Evolutionary conservation across 306 rosid species (phyloP).

Genomic region (Casuarina cunninghamiana): DNA sequence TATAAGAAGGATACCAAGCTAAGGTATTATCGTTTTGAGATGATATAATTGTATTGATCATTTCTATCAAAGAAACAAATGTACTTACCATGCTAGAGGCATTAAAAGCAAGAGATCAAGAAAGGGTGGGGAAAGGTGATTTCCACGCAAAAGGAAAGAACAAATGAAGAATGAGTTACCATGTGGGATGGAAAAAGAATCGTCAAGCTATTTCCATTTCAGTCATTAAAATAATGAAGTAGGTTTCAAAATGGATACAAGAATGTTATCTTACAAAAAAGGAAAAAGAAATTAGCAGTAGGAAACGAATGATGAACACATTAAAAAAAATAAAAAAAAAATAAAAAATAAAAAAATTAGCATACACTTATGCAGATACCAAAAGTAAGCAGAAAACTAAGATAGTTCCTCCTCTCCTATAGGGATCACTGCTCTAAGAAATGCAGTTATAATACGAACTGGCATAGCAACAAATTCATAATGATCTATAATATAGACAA

Average conservation of each 20-base stretch:
- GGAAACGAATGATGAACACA: conserved; percentile 1
- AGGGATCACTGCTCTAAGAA: conserved; percentile 19
- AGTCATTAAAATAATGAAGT: neutral
- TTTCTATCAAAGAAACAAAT: too few relatives aligned
- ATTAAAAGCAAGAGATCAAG: neutral
- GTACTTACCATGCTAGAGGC: too few relatives aligned
- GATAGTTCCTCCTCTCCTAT: conserved; percentile 4
- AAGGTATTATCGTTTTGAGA: too few relatives aligned
- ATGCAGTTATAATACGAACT: conserved; percentile 3
- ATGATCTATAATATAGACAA: conserved; percentile 15
- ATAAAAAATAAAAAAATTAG: neutral
- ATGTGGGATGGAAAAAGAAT: neutral
- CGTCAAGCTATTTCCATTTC: neutral
- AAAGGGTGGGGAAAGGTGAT: neutral
- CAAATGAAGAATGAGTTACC: neutral
- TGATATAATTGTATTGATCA: neutral
- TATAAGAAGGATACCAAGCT: too few relatives aligned
- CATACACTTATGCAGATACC: conserved; percentile 24
- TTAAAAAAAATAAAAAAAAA: too few relatives aligned
- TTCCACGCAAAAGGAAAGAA: neutral
- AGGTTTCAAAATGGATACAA: conserved; percentile 11
- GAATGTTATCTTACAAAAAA: conserved; percentile 8
- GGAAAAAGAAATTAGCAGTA: neutral
- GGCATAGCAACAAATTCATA: conserved; percentile 3
- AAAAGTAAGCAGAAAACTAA: neutral